Evolutionary conservation across 441 rosid genomes (phyloP).

Genomic region (Hura crepitans): DNA sequence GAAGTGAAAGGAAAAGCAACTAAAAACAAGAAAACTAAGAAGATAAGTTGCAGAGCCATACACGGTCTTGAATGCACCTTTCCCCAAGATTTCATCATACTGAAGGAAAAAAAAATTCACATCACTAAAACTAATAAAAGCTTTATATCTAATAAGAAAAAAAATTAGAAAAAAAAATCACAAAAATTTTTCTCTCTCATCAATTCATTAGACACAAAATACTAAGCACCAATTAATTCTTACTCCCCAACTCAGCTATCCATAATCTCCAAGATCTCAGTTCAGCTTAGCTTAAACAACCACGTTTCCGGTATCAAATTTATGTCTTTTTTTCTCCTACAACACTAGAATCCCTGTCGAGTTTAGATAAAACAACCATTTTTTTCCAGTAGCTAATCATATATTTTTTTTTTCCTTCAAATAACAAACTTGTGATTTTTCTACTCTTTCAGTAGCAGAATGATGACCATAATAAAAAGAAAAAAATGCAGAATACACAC

Average conservation of each 20-base stretch:
- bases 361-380: neutral
- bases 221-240: neutral
- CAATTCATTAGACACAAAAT: neutral
- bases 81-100: slow-evolving; percentile 73
- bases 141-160: neutral
- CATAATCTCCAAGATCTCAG: neutral
- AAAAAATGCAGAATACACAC: slow-evolving; percentile 27
- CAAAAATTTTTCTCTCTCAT: no score
- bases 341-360: neutral
- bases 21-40: slow-evolving; percentile 10
- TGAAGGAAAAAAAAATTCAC: slow-evolving; percentile 29
- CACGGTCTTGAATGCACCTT: slow-evolving; percentile 93
- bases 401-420: neutral
- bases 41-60: slow-evolving; percentile 40
- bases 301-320: neutral
- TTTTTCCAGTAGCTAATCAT: neutral
- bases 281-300: neutral
- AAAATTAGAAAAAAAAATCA: no score
- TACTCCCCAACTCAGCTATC: neutral
- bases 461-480: neutral
- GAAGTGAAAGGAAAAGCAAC: no score
- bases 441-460: neutral
- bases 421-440: neutral
- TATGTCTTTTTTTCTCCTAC: neutral
- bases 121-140: slow-evolving; percentile 3